Evolutionary conservation across 2,329 filamentous ascomycete species (phyloP).

Genomic region (Colletotrichum sansevieriae): DNA sequence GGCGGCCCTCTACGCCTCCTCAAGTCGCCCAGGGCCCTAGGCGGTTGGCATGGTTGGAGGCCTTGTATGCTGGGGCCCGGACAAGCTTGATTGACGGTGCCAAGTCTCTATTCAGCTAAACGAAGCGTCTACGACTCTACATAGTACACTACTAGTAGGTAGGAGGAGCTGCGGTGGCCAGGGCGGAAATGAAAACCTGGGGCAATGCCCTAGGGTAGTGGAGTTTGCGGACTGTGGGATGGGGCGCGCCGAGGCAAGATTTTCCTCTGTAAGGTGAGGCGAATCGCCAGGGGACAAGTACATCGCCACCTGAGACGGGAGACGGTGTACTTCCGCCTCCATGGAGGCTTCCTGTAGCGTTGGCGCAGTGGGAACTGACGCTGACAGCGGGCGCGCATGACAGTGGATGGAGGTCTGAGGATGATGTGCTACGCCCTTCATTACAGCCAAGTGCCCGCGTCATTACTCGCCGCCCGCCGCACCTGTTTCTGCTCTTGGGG

Average conservation of each 20-base stretch:
- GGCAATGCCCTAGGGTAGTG: background rate
- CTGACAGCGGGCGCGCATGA: slow-evolving; percentile 2
- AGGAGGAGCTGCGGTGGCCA: background rate
- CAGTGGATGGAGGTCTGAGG: slow-evolving; percentile 4
- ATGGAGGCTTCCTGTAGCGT: background rate
- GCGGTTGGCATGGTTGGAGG: background rate
- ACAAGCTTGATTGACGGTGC: slow-evolving; percentile 13
- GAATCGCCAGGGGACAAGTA: background rate
- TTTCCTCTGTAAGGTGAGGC: background rate
- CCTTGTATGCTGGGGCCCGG: background rate
- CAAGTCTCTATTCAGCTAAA: background rate
- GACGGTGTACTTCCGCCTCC: slow-evolving; percentile 10
- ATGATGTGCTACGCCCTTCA: background rate
- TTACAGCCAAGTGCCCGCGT: slow-evolving; percentile 19
- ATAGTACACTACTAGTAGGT: background rate
- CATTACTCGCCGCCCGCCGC: slow-evolving; percentile 35
- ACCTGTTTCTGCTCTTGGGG: slow-evolving; percentile 9
- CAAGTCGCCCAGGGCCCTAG: slow-evolving; percentile 7
- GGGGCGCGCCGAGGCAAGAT: background rate
- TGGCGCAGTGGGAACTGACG: background rate
- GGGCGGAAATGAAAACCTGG: slow-evolving; percentile 24
- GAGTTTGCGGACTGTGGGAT: background rate
- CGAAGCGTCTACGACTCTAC: slow-evolving; percentile 10
- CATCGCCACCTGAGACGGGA: slow-evolving; percentile 1
- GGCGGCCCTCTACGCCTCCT: slow-evolving; percentile 3